Conservation (phyloP, 306 rosid genomes). For the Dalbergia cultrata region DNA sequence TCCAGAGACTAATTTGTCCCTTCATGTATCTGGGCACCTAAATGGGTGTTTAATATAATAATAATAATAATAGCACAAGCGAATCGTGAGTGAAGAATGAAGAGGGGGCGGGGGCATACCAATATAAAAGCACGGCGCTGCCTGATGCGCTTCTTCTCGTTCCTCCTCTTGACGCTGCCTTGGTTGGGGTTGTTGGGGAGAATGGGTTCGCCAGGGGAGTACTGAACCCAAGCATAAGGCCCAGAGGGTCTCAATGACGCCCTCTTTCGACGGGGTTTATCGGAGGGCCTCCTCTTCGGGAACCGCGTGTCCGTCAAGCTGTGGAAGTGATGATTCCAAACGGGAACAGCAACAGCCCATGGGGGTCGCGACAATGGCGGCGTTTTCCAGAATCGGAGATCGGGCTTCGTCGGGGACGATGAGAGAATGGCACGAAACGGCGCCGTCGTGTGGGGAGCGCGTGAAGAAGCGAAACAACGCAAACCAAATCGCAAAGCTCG, state of each 20-base stretch:
- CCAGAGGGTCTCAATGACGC: conserved; percentile 82
- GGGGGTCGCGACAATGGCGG: conserved; percentile 38
- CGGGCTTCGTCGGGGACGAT: conserved; percentile 23
- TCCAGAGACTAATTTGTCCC: no score
- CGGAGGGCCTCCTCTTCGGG: conserved; percentile 81
- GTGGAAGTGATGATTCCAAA: conserved; percentile 57
- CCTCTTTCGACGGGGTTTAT: conserved; percentile 80
- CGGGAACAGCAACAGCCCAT: conserved; percentile 59
- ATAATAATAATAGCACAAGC: no score
- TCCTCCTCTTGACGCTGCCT: conserved; percentile 91
- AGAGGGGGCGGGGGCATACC: conserved; percentile 54
- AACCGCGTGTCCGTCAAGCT: conserved; percentile 85
- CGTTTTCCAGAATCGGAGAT: conserved; percentile 22
- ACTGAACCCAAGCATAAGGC: conserved; percentile 83
- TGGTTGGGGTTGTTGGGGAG: conserved; percentile 81
- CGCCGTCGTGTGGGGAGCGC: background rate
- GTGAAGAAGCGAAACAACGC: background rate
- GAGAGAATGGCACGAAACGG: conserved; percentile 44
- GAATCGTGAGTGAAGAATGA: background rate
- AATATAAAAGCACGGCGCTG: conserved; percentile 80
- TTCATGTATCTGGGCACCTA: no score
- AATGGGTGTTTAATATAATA: no score
- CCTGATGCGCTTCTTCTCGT: conserved; percentile 89
- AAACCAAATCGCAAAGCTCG: no score
- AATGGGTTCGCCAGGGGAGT: conserved; percentile 75